Evolutionary conservation across 2,329 filamentous ascomycete genomes (phyloP).

Genomic region (Simplicillium aogashimaense): DNA sequence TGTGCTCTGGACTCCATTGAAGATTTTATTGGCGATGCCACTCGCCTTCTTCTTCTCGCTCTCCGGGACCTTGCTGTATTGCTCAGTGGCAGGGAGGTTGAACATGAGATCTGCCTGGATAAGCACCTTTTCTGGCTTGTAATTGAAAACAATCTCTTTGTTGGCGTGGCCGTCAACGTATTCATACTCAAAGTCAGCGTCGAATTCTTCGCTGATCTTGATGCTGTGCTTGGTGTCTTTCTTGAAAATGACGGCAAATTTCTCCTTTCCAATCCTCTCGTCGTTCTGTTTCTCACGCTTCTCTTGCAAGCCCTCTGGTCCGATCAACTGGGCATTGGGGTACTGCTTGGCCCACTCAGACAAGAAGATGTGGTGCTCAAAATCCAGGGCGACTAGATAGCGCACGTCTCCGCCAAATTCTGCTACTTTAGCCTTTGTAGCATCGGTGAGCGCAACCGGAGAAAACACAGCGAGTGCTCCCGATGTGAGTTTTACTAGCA

Average conservation of each 20-base stretch:
- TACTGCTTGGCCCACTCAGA: constrained; percentile 74
- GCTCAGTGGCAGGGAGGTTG: constrained; percentile 80
- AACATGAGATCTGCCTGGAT: constrained; percentile 89
- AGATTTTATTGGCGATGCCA: constrained; percentile 28
- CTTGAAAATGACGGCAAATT: constrained; percentile 60
- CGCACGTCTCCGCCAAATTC: constrained; percentile 59
- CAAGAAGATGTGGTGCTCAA: constrained; percentile 93
- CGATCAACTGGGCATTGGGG: constrained; percentile 71
- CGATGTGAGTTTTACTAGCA: constrained; percentile 62
- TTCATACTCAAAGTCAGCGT: constrained; percentile 76
- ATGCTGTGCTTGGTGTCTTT: constrained; percentile 39
- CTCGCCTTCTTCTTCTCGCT: constrained; percentile 19
- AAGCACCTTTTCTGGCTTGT: constrained; percentile 67
- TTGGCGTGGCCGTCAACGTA: constrained; percentile 73
- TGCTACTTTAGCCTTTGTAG: constrained; percentile 54
- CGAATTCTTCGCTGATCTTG: constrained; percentile 66
- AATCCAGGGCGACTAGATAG: constrained; percentile 81
- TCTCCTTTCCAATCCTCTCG: constrained; percentile 34
- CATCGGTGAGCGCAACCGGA: constrained; percentile 73
- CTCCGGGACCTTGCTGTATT: constrained; percentile 62
- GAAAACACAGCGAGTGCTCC: constrained; percentile 84
- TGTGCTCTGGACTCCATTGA: constrained; percentile 48
- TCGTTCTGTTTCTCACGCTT: constrained; percentile 58
- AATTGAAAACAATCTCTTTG: constrained; percentile 80
- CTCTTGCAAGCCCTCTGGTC: constrained; percentile 71